Evolutionary conservation across 768 basidiomycete genomes (phyloP).

Genomic region (Tricholoma sp.): DNA sequence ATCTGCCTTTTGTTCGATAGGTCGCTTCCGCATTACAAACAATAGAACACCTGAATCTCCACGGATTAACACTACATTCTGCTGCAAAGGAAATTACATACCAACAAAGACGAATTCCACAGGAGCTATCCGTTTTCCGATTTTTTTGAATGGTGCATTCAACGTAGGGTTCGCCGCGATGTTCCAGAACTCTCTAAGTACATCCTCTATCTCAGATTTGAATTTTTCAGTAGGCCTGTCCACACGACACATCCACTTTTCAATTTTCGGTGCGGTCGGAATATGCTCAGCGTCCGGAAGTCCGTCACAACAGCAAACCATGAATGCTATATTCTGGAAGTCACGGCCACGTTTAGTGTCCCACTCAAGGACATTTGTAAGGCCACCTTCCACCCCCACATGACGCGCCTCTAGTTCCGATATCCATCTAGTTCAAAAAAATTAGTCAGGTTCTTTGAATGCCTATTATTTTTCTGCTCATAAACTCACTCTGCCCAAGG

Average conservation of each 20-base stretch:
- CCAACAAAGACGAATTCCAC: slow-evolving; percentile 81
- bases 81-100: slow-evolving; percentile 24
- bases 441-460: not conserved
- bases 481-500: slow-evolving; percentile 51
- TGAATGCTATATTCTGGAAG: slow-evolving; percentile 68
- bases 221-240: slow-evolving; percentile 43
- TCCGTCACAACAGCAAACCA: slow-evolving; percentile 63
- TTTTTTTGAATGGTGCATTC: slow-evolving; percentile 44
- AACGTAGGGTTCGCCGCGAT: slow-evolving; percentile 39
- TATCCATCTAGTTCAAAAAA: slow-evolving; percentile 51
- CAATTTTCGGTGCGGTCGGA: slow-evolving; percentile 53
- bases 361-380: slow-evolving; percentile 53
- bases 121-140: slow-evolving; percentile 62
- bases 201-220: slow-evolving; percentile 46
- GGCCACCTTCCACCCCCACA: slow-evolving; percentile 53
- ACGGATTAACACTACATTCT: not conserved
- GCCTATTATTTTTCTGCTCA: not conserved
- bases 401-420: slow-evolving; percentile 50
- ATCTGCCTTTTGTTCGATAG: slow-evolving; percentile 42
- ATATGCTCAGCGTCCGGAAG: slow-evolving; percentile 42
- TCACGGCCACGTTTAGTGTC: slow-evolving; percentile 68
- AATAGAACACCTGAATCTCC: slow-evolving; percentile 55
- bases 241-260: slow-evolving; percentile 42
- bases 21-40: slow-evolving; percentile 43
- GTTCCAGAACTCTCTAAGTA: slow-evolving; percentile 48